Evolutionary conservation across 2,329 filamentous ascomycete genomes (phyloP).

Genomic region (Sporothrix inflata): DNA sequence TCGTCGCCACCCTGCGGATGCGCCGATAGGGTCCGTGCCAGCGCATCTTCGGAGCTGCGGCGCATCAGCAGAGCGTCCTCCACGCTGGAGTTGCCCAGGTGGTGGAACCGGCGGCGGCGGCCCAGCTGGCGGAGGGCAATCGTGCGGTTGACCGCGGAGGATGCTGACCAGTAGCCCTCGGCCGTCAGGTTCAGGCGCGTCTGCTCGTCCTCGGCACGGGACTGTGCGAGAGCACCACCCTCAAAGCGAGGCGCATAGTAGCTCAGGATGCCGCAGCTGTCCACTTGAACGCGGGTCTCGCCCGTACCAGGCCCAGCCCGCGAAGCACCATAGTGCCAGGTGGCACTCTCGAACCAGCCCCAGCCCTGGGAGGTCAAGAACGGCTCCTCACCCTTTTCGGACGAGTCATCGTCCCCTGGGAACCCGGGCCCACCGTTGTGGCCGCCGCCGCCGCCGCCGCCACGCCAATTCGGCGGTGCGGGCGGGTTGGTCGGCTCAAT

Average conservation of each 20-base stretch:
- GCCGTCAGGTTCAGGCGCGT: slow-evolving; percentile 47
- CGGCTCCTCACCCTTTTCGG: slow-evolving; percentile 45
- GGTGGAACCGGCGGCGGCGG: slow-evolving; percentile 45
- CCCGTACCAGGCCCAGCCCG: slow-evolving; percentile 45
- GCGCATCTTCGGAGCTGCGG: slow-evolving; percentile 38
- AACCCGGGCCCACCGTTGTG: slow-evolving; percentile 3
- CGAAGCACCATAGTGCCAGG: slow-evolving; percentile 48
- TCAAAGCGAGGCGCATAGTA: slow-evolving; percentile 49
- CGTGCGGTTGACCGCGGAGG: slow-evolving; percentile 29
- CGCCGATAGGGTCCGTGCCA: slow-evolving; percentile 36
- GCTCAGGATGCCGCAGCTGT: slow-evolving; percentile 49
- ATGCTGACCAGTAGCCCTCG: slow-evolving; percentile 45
- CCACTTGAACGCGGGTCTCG: slow-evolving; percentile 47
- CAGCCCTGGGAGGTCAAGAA: slow-evolving; percentile 47
- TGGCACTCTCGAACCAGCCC: slow-evolving; percentile 51
- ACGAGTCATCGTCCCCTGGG: slow-evolving; percentile 21
- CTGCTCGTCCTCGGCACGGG: slow-evolving; percentile 42
- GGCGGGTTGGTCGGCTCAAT: slow-evolving; percentile 43
- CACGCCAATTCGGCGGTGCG: slow-evolving; percentile 45
- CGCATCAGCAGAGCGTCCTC: slow-evolving; percentile 44
- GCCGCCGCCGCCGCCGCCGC: slow-evolving; percentile 26
- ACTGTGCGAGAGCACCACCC: slow-evolving; percentile 38
- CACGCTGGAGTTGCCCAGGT: slow-evolving; percentile 40
- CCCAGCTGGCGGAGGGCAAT: slow-evolving; percentile 42
- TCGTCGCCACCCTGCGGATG: not conserved